Base-by-base conservation (phyloP, 352 stramenopile genomes). In the Phytophthora rubi region DNA sequence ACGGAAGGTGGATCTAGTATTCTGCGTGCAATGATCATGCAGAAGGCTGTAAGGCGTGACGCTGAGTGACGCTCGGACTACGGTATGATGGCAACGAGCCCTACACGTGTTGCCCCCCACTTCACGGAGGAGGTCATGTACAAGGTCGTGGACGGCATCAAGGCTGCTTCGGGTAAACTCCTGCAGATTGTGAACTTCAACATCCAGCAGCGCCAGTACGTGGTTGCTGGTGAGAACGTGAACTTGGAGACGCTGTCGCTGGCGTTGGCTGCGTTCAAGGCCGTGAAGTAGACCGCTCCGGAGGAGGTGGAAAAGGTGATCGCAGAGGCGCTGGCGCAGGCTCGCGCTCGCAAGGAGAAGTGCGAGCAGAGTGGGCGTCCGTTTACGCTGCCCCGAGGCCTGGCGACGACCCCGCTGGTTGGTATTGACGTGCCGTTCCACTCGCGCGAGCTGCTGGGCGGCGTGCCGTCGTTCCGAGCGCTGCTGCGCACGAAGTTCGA, bases 181-280 rank as follows among this genome's bases (percentile, higher is more conserved):
- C 71, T 95, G 5, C 90, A 97, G 60, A 84, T 96, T 2, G 89
- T 97, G 47, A 97, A 96, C 74, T 96, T 90, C 60, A 97, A 97
- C 77, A 85, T 96, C 12, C 77, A 93, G 62, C 82, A 86, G 64
- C 71, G 75, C 8, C 90, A 96, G 78, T 96, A 96, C 59, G 90
- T 96, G 13, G 84, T 96, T 26, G 89, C 90, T n/a, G 89, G 89
- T 33, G 85, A 95, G 30, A 86, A 90, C 18, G 81, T 90, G 12
- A 95, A 93, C 60, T 74, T 97, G 3, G 88, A 95, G 68, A 88
- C 87, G 18, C 67, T 96, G 33, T 93, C 86, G 5, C 73, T 91
- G 33, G 76, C 76, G 28, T 68, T 95, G 26, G 80, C 89, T 53
- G 68, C 62, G 10, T 78, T 78, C 30, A 86, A 75, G 77, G 73